Evolutionary conservation across 371 early-diverging fungal species (phyloP).

Genomic region (Rhizopus microsporus): DNA sequence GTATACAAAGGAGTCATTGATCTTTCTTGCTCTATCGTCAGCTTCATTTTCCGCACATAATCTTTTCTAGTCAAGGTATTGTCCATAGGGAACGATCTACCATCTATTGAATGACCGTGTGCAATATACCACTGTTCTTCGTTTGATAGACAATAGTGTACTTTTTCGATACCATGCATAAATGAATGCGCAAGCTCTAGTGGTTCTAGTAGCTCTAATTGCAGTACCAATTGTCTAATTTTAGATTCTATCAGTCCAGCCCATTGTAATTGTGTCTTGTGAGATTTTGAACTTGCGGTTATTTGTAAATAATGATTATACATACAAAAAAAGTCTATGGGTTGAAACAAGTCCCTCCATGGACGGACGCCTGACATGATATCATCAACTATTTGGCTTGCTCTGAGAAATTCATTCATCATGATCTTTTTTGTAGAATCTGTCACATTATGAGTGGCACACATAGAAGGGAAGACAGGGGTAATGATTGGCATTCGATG

Average conservation of each 20-base stretch:
- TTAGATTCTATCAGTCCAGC: slow-evolving; percentile 94
- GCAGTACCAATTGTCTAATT: slow-evolving; percentile 87
- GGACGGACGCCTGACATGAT: slow-evolving; percentile 68
- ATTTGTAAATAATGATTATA: slow-evolving; percentile 95
- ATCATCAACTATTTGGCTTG: slow-evolving; percentile 66
- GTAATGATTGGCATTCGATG: slow-evolving; percentile 99
- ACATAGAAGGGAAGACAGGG: slow-evolving; percentile 99
- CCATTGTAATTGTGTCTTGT: slow-evolving; percentile 80
- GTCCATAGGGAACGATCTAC: slow-evolving; percentile 35
- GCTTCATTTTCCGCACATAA: slow-evolving; percentile 34
- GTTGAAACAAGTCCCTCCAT: slow-evolving; percentile 76
- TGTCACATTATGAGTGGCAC: slow-evolving; percentile 99
- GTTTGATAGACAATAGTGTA: slow-evolving; percentile 60
- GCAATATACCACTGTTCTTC: slow-evolving; percentile 68
- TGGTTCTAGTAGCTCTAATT: slow-evolving; percentile 84
- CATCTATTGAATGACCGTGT: slow-evolving; percentile 56
- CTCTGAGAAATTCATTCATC: slow-evolving; percentile 83
- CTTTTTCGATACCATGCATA: slow-evolving; percentile 83
- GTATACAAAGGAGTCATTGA: slow-evolving; percentile 57
- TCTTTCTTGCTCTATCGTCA: slow-evolving; percentile 35
- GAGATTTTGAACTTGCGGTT: slow-evolving; percentile 74
- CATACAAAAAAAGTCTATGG: slow-evolving; percentile 86
- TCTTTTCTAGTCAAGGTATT: slow-evolving; percentile 15
- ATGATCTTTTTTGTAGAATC: slow-evolving; percentile 88
- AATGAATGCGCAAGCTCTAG: slow-evolving; percentile 89